Base-by-base conservation (phyloP, 2,329 filamentous ascomycete species). In the Fusarium sp. region DNA sequence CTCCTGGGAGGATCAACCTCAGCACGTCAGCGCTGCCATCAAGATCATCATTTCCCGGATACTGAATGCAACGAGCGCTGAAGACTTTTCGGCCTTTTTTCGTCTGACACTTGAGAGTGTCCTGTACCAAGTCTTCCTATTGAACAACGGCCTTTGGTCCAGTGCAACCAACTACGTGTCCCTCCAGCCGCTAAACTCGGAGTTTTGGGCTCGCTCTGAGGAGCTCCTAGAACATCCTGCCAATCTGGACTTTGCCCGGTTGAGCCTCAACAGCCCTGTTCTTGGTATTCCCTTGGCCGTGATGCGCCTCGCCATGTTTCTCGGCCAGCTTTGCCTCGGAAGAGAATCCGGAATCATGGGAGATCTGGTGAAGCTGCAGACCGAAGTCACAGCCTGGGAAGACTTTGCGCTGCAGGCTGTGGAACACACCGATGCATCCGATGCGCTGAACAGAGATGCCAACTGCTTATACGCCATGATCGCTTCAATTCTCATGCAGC, bases 381-480 rank as follows among this genome's bases (percentile, higher is more conserved):
- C 10, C 1, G 49, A 53, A 5, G 49, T 39, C 22, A 5, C 7
- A 27, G 4, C 10, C 4, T 53, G 33, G 22, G 35, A 53, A 2
- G 49, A 29, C 1, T 53, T 53, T 17, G 33, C 49, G 3, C 18
- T 29, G 1, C 35, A 39, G 18, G 49, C 49, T 17, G 35, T 4
- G 1, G 33, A 29, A 3, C 49, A 10, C 0, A 13, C 5, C 2
- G 10, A 10, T 39, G 35, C 18, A 1, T 39, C 14, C 4, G 18
- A 53, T 7, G 1, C 0, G 14, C 18, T 53, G 0, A 53, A 53
- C 18, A 27, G 25, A 39, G 49, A 53, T 1, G 25, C 49, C 4
- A n/a, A 53, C 49, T 53, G 25, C 22, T 10, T 53, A 29, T 39
- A 29, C 25, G 25, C 22, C 7, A 29, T 53, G 49, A 1, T 53